Evolutionary conservation across 768 basidiomycete genomes (phyloP).

Genomic region (Agrocybe chaxingu): DNA sequence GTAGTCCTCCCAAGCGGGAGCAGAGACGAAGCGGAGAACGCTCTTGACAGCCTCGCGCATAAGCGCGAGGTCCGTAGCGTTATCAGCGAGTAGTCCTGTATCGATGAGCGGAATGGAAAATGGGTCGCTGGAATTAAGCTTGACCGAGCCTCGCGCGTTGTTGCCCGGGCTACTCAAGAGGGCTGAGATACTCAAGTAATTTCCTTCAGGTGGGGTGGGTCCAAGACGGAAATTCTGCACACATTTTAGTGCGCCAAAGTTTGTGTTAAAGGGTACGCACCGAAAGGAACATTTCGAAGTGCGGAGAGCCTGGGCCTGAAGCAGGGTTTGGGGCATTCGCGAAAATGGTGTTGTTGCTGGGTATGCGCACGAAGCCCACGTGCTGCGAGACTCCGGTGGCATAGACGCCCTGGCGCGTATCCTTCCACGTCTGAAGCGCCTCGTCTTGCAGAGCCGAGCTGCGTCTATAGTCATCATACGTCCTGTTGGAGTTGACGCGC

Average conservation of each 20-base stretch:
- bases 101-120: not conserved
- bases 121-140: not conserved
- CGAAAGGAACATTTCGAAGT: conserved; percentile 29
- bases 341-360: conserved; percentile 19
- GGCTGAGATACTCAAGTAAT: conserved; percentile 22
- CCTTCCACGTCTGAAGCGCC: conserved; percentile 26
- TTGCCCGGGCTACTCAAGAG: conserved; percentile 8
- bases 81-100: not conserved
- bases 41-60: not conserved
- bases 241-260: not conserved
- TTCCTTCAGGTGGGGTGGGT: conserved; percentile 15
- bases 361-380: conserved; percentile 25
- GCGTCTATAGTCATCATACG: conserved; percentile 21
- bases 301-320: conserved; percentile 28
- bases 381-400: conserved; percentile 17
- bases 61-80: not conserved
- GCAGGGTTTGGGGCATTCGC: conserved; percentile 23
- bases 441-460: conserved; percentile 17
- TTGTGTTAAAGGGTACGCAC: conserved; percentile 14
- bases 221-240: conserved; percentile 12
- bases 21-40: not conserved
- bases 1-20: not conserved
- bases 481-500: conserved; percentile 24
- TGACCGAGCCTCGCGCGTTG: conserved; percentile 9
- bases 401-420: conserved; percentile 25